phyloP scores from a whole-genome alignment of 2,329 filamentous ascomycete genomes.

The Talaromyces islandicus region DNA sequence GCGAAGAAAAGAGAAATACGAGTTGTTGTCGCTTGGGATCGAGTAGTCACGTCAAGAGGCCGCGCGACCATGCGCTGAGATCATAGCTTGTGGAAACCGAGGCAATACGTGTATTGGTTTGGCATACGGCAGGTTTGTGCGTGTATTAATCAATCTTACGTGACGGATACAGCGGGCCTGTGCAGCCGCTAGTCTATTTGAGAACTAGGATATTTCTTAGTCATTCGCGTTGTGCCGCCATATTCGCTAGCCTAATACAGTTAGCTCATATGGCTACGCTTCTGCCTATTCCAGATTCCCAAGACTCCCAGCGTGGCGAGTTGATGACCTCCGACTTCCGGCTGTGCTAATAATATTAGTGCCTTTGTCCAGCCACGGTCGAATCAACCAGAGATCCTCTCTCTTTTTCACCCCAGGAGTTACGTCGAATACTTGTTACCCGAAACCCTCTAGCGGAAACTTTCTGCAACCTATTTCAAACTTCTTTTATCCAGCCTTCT shows the following conservation, averaged over 20 bases:
- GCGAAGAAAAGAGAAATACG: not conserved
- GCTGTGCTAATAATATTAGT: not conserved
- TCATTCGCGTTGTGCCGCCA: not conserved
- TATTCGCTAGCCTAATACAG: not conserved
- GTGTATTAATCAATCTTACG: not conserved
- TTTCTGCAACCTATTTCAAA: not conserved
- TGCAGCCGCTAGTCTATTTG: not conserved
- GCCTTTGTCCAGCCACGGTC: not conserved
- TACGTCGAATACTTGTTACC: not conserved
- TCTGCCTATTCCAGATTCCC: not conserved
- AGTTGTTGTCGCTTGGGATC: not conserved
- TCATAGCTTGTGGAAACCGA: constrained; percentile 10
- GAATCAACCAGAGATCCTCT: too few relatives aligned
- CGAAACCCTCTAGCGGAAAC: not conserved
- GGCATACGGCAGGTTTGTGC: not conserved
- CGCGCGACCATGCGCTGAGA: constrained; percentile 9
- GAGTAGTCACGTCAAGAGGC: not conserved
- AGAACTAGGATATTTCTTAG: not conserved
- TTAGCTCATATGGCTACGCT: not conserved
- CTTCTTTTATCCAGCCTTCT: not conserved
- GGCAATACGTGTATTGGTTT: constrained; percentile 1
- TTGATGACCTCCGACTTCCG: not conserved
- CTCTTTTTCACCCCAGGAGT: not conserved
- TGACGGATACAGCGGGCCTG: not conserved
- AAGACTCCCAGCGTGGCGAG: not conserved